A percentile compares a stretch with the other conserved stretches of the same genome.
These are phyloP conservation scores for Eucalyptus sp. DNA, from an alignment of 345 rosid genomes.

Conservation along the genomic window DNA sequence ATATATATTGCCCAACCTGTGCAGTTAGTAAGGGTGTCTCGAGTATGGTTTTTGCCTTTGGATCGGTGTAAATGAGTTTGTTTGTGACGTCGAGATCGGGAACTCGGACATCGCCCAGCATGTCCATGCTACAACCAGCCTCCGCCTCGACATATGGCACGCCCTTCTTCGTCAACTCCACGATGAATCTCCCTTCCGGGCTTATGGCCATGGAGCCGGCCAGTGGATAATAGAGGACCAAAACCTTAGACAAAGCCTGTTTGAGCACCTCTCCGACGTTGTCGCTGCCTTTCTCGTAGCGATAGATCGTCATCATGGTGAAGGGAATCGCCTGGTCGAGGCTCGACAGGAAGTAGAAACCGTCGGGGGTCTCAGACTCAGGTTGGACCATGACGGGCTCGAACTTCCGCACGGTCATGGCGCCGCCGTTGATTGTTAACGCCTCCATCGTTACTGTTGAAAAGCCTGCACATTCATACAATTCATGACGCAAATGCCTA, in stretches of 20 bases:
- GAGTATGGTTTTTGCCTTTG: background rate
- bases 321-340: constrained; percentile 3
- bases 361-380: background rate
- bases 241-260: constrained; percentile 1
- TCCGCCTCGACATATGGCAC: constrained; percentile 12
- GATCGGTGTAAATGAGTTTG: constrained; percentile 3
- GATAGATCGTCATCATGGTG: background rate
- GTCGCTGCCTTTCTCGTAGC: background rate
- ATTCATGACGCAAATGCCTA: background rate
- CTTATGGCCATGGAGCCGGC: background rate
- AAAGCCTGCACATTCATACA: background rate
- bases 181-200: background rate
- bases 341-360: constrained; percentile 1
- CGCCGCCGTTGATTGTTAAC: background rate
- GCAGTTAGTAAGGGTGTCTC: background rate
- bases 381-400: background rate
- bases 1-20: background rate
- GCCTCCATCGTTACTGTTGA: background rate
- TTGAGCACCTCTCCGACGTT: background rate
- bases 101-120: constrained; percentile 6
- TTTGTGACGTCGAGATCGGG: background rate
- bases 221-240: constrained; percentile 1
- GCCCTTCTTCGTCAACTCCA: background rate
- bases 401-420: background rate
- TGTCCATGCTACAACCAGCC: background rate